Evolutionary conservation across 768 basidiomycete genomes (phyloP), one percentile per base, ranked within the genome.

Genomic region (Cyclocybe aegerita): DNA sequence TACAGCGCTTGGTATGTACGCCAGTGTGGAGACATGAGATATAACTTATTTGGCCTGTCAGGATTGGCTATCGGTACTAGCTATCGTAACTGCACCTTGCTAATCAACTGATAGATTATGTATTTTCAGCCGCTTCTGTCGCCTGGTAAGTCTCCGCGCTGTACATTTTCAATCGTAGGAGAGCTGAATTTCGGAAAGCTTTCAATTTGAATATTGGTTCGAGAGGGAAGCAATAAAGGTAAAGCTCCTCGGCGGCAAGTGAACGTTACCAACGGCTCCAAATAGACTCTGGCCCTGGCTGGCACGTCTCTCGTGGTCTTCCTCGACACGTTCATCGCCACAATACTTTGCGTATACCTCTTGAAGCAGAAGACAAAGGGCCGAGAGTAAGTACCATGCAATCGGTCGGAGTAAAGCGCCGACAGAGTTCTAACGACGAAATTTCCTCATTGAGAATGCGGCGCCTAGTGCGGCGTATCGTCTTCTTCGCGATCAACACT

Each of bases 401-500:
- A 39, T 7, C 14, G 2, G 3, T 37, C 15, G 3, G 15, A 4
- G 1, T 10, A 12, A 11, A 8, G 33, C 12, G 43, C 17, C 43
- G 14, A 29, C 12, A 9, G n/a, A 12, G 7, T 42, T 10, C 39
- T 44, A 14, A 12, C 14, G n/a, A 15, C 10, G 5, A 15, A 38
- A 34, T 12, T 32, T 51, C 33, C n/a, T 12, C 9, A 23, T 30
- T 33, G 0, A 55, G 54, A 23, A 42, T 39, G 9, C 38, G 43
- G 9, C 14, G 35, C 10, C 11, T 55, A 9, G 39, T 58, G 16
- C 39, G 43, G 23, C 44, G 52, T 1, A 30, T 58, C 15, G 17
- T 54, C 2, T 23, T 58, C 14, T 52, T 55, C 31, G 41, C 57
- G 6, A 47, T 58, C 30, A 58, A 58, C 37, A 58, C 57, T 1